Evolutionary conservation across 1,284 basidiomycete genomes (phyloP), one percentile per base, ranked within the genome.

Genomic region (Austropuccinia psidii): DNA sequence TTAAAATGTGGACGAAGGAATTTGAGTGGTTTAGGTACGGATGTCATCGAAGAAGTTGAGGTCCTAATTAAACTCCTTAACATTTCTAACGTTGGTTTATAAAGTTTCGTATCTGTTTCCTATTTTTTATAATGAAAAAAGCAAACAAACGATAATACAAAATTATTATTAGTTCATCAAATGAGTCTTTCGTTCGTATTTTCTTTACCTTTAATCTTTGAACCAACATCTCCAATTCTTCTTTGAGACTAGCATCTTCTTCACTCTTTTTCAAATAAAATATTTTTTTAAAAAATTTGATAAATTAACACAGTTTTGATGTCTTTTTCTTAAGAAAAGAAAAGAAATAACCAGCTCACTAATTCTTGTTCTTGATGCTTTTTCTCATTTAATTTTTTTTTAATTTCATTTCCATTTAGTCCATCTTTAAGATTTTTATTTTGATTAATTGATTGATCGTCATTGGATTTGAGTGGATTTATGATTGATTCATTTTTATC

Each of bases 41-140:
- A 95, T n/a, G 96, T 99, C 95, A 99, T 98, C 7, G 93, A 98
- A 24, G 92, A 95, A 4, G 96, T 99, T 27, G 93, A 94, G 4
- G 96, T 98, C 79, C 93, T 85, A 79, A 98, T 98, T 47, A 98
- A 84, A 27, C 90, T 95, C 73, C 95, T 87, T 19, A 99, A 85
- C 1, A 92, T 93, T 83, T 98, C 96, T 37, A 99, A 85, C 21
- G 95, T 93, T 33, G 95, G 90, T 29, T 89, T 85, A 82, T 98
- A 91, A 47, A 99, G 85, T 27, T 85, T 84, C 0, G 87, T 89
- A 80, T 98, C 87, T 74, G 89, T 80, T 87, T 98, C 96, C 93
- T 97, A 33, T n/a, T 8, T 21, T 54, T 7, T 15, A 35, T 21
- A 49, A 49, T 62, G 41, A 41, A 74, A 62, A 3, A 17, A 72